Percentiles rank a stretch among this genome's conserved stretches.
Conservation (phyloP, 164 flowering plant species). For the Amborella trichopoda region DNA sequence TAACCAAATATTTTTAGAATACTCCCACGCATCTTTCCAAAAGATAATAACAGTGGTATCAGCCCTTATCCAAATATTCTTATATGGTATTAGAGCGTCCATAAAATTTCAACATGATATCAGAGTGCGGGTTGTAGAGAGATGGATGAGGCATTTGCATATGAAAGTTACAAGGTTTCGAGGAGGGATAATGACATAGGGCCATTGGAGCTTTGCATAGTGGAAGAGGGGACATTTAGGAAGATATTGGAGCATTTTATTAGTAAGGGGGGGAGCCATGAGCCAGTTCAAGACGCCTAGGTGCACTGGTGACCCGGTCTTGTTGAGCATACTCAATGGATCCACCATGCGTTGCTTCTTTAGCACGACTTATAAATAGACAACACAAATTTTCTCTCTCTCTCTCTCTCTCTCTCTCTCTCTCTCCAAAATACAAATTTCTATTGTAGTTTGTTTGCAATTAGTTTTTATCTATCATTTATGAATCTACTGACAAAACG, state of each 20-base stretch:
- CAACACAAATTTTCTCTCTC: too few relatives aligned
- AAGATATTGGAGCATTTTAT: slow-evolving; percentile 65
- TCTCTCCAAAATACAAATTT: too few relatives aligned
- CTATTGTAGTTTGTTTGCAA: too few relatives aligned
- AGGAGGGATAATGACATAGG: slow-evolving; percentile 59
- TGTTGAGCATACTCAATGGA: slow-evolving; percentile 42
- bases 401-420: too few relatives aligned
- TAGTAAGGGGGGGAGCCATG: slow-evolving; percentile 56
- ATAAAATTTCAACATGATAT: too few relatives aligned
- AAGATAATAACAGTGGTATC: too few relatives aligned
- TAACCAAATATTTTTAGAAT: too few relatives aligned
- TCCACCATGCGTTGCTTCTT: slow-evolving; percentile 37
- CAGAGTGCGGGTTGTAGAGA: slow-evolving; percentile 60
- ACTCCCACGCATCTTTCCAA: too few relatives aligned
- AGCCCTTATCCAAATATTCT: too few relatives aligned
- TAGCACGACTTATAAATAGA: slow-evolving; percentile 80
- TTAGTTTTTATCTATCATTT: too few relatives aligned
- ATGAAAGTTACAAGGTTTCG: slow-evolving; percentile 71
- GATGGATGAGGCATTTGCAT: slow-evolving; percentile 69
- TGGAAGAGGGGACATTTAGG: slow-evolving; percentile 68
- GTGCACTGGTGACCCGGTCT: slow-evolving; percentile 46
- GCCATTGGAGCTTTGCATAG: slow-evolving; percentile 71
- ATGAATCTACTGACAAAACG: too few relatives aligned
- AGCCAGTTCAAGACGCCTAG: slow-evolving; percentile 95
- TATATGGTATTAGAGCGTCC: too few relatives aligned